These are phyloP conservation scores for Strobilomyces confusus DNA, from an alignment of 768 basidiomycete genomes.

Conservation along the genomic window DNA sequence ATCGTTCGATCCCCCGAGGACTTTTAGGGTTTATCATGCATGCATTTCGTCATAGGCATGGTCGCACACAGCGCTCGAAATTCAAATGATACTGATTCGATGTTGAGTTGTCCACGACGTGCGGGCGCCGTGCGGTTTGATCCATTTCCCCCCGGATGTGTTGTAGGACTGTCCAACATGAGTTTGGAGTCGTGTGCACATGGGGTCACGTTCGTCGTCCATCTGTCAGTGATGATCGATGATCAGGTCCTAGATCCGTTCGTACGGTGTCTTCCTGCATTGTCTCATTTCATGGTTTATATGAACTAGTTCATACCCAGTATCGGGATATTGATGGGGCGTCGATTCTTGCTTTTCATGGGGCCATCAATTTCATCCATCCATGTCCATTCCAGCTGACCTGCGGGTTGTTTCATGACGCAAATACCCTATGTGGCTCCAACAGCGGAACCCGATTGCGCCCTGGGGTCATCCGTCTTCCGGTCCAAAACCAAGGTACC, in stretches of 20 bases:
- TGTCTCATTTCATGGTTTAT: slow-evolving; percentile 6
- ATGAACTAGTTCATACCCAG: neutral
- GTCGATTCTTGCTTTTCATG: neutral
- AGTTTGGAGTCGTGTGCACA: neutral
- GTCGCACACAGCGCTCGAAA: neutral
- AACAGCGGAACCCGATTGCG: neutral
- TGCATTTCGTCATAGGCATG: neutral
- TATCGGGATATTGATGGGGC: neutral
- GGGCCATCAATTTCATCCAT: neutral
- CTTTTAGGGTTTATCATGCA: neutral
- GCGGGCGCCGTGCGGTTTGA: neutral
- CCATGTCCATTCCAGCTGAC: neutral
- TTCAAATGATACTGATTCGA: neutral
- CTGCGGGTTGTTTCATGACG: neutral
- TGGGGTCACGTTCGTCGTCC: neutral
- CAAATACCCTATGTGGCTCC: neutral
- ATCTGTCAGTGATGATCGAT: slow-evolving; percentile 1
- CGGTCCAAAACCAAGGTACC: neutral
- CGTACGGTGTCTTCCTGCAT: slow-evolving; percentile 1
- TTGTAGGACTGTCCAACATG: neutral
- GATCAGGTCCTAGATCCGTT: neutral
- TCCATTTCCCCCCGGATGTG: neutral
- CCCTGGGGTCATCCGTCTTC: neutral
- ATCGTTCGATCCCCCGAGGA: slow-evolving; percentile 13
- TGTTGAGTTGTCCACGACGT: neutral